These are phyloP conservation scores for Pleurotus sapidus DNA, from an alignment of 768 basidiomycete species.

Conservation along the genomic window DNA sequence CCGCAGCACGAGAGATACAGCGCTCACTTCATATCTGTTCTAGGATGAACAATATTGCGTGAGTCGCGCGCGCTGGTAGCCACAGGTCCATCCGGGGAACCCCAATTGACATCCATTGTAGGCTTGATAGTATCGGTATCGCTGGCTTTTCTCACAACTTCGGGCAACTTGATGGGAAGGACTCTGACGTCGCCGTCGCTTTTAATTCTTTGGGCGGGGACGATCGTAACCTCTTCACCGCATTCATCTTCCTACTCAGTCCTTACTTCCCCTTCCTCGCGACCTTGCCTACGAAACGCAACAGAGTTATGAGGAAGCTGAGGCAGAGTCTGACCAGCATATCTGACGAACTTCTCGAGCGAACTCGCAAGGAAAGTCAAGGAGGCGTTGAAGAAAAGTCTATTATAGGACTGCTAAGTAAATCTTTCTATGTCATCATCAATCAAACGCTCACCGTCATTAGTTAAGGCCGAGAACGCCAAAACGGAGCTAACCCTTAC, in stretches of 20 bases:
- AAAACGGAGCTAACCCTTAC: constrained; percentile 15
- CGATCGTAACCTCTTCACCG: constrained; percentile 19
- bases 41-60: constrained; percentile 48
- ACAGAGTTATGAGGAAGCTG: constrained; percentile 25
- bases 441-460: not conserved
- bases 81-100: not conserved
- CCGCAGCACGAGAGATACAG: not conserved
- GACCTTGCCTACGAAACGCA: constrained; percentile 33
- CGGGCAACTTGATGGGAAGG: constrained; percentile 45
- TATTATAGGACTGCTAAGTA: constrained; percentile 35
- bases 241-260: constrained; percentile 28
- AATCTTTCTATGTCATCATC: constrained; percentile 3
- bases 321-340: constrained; percentile 33
- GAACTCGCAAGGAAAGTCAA: constrained; percentile 29
- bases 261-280: constrained; percentile 32
- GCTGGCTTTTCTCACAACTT: constrained; percentile 62
- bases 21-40: not conserved
- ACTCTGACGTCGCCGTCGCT: constrained; percentile 34
- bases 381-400: constrained; percentile 32
- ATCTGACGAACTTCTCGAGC: constrained; percentile 34
- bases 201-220: constrained; percentile 35
- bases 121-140: constrained; percentile 56
- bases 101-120: constrained; percentile 14
- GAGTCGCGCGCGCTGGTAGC: constrained; percentile 4
- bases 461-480: constrained; percentile 32